Base-by-base conservation (phyloP, 1,139 yeast genomes). In the Geotrichum bryndzae region DNA sequence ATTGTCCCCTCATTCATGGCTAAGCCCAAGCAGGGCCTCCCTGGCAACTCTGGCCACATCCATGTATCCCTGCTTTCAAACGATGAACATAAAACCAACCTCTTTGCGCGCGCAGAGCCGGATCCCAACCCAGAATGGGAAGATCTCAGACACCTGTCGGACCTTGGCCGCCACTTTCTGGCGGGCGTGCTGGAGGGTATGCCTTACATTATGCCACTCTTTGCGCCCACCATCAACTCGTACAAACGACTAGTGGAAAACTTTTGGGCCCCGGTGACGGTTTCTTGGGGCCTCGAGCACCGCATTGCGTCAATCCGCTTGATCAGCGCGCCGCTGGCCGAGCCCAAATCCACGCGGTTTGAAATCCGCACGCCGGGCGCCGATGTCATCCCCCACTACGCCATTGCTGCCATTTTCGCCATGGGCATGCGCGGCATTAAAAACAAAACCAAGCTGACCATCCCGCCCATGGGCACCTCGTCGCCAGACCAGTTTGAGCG, bases 341-440 rank as follows among this genome's bases (percentile, higher is more conserved):
- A 73, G 2, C 68, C 74, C 31, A 70, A 70, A 56, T 67, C 71
- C 35, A 73, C 77, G 11, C 65, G 77, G 22, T 68, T 75, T 41
- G 78, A 75, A 61, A 70, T 75, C 33, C 68, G 78, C 22, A 74
- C 76, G 11, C 78, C 78, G 3, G 78, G 78, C 15, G 78, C 78
- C 4, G 78, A 75, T 59, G 74, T 74, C 22, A 69, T 72, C 51
- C 68, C 74, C 10, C 77, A 75, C 61, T 74, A 72, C 60, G 77
- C 78, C 11, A 65, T 75, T 62, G 69, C 76, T 4, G 77, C 77
- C 22, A 67, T 75, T 38, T 67, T 72, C 54, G 77, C 75, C 1
- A 67, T 73, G 15, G 78, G 78, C 1, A 61, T 69, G 57, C 64
- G 74, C 22, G 78, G 78, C 2, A 73, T 75, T 46, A 65, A 68